Conservation (phyloP, 176 grass and related monocot genomes). For the Echinochloa phyllopogon region DNA sequence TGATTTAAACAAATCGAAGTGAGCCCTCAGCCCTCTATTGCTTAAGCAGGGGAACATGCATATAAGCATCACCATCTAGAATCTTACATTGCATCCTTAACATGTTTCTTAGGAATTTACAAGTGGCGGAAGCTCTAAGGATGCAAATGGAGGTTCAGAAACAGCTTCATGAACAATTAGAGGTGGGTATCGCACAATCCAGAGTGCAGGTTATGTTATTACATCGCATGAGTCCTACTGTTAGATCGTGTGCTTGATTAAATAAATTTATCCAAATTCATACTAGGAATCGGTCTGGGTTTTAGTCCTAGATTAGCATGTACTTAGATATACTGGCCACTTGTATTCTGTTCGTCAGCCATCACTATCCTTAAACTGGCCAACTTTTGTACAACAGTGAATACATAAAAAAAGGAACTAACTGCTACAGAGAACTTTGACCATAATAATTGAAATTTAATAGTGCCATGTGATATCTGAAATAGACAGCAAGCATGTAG, state of each 20-base stretch:
- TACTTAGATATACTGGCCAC: background rate
- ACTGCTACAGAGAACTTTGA: background rate
- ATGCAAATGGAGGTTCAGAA: slow-evolving; percentile 99
- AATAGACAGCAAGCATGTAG: background rate
- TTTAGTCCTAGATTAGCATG: background rate
- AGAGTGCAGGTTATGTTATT: background rate
- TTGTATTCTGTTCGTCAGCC: background rate
- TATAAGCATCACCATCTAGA: background rate
- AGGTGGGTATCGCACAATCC: slow-evolving; percentile 56
- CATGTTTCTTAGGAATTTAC: slow-evolving; percentile 51
- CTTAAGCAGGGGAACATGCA: background rate
- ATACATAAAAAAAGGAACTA: background rate
- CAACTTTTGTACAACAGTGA: slow-evolving; percentile 1
- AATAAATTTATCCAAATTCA: background rate
- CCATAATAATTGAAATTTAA: background rate
- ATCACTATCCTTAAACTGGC: background rate
- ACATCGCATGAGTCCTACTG: background rate
- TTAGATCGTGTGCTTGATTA: background rate
- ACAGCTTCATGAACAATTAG: slow-evolving; percentile 89
- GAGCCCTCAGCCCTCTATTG: background rate
- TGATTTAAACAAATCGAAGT: slow-evolving; percentile 62
- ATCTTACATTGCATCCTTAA: background rate
- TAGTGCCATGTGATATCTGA: background rate
- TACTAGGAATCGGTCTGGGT: background rate
- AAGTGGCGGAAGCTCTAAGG: slow-evolving; percentile 80